Conservation (phyloP, 257 asterid species). For the Verbascum thapsus region DNA sequence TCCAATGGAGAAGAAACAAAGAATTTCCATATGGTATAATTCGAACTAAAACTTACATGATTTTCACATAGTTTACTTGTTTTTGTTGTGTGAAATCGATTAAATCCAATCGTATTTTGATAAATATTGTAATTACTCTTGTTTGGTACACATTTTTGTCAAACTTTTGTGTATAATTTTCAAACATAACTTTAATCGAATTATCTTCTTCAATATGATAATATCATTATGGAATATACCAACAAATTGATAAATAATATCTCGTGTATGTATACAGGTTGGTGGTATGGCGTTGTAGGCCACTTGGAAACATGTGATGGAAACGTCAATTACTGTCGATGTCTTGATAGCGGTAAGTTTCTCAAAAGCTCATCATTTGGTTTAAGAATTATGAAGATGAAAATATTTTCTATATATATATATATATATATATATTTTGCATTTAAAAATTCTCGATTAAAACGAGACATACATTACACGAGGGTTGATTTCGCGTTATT, state of each 20-base stretch:
- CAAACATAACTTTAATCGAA: conserved; percentile 23
- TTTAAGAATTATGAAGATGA: too few species aligned
- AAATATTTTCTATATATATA: too few species aligned
- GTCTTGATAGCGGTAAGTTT: conserved; percentile 78
- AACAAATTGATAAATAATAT: conserved; percentile 35
- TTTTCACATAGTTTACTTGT: too few species aligned
- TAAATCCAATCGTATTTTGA: not conserved
- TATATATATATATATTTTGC: too few species aligned
- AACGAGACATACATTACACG: too few species aligned
- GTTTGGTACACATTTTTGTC: conserved; percentile 36
- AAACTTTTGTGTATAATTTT: conserved; percentile 20
- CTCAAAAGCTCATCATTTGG: not conserved
- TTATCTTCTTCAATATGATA: conserved; percentile 33
- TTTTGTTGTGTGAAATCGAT: too few species aligned
- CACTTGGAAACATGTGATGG: conserved; percentile 90
- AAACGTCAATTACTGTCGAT: conserved; percentile 58
- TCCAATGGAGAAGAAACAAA: conserved; percentile 90
- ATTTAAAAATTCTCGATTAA: too few species aligned
- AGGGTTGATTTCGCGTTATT: too few species aligned
- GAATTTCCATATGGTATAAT: conserved; percentile 84
- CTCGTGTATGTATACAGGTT: conserved; percentile 54
- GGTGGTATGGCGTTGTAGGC: conserved; percentile 98
- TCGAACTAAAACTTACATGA: conserved; percentile 14
- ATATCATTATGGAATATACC: conserved; percentile 26
- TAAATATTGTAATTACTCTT: conserved; percentile 18